phyloP scores from a whole-genome alignment of 768 basidiomycete species.

The Leccinum rimulosum region DNA sequence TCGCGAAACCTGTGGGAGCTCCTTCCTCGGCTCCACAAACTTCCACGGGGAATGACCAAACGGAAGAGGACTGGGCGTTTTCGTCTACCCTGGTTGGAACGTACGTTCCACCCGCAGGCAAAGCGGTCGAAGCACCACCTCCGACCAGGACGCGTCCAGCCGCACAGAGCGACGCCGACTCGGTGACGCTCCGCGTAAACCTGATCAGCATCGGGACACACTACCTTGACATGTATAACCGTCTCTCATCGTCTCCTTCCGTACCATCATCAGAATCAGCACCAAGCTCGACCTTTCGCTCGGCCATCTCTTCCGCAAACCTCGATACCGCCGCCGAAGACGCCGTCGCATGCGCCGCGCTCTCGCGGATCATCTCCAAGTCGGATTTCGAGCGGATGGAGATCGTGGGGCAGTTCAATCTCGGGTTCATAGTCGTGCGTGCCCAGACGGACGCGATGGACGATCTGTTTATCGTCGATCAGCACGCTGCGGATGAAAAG shows the following conservation, averaged over 20 bases:
- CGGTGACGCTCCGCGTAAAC: conserved; percentile 21
- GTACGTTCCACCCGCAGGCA: conserved; percentile 12
- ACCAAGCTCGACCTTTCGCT: conserved; percentile 16
- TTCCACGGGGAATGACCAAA: background rate
- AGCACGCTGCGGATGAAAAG: conserved; percentile 98
- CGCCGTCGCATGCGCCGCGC: conserved; percentile 56
- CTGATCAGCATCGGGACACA: conserved; percentile 19
- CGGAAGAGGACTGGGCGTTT: conserved; percentile 21
- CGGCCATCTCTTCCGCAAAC: conserved; percentile 28
- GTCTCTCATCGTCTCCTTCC: conserved; percentile 2
- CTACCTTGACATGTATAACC: conserved; percentile 19
- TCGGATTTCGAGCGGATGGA: conserved; percentile 82
- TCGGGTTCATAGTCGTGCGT: conserved; percentile 88
- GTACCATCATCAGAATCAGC: background rate
- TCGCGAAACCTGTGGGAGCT: conserved; percentile 10
- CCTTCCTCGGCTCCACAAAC: background rate
- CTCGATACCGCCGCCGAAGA: conserved; percentile 46
- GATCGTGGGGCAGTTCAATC: conserved; percentile 91
- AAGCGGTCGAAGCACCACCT: conserved; percentile 6
- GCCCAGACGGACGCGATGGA: conserved; percentile 44
- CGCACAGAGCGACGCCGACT: conserved; percentile 1
- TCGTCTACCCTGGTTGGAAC: conserved; percentile 28
- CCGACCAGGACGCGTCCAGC: background rate
- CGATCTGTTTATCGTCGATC: conserved; percentile 95
- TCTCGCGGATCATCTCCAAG: conserved; percentile 86